Evolutionary conservation across 228 moss, liverwort and hornwort genomes (phyloP), one percentile per base, ranked within the genome.

Genomic region (Sphagnum magellanicum): DNA sequence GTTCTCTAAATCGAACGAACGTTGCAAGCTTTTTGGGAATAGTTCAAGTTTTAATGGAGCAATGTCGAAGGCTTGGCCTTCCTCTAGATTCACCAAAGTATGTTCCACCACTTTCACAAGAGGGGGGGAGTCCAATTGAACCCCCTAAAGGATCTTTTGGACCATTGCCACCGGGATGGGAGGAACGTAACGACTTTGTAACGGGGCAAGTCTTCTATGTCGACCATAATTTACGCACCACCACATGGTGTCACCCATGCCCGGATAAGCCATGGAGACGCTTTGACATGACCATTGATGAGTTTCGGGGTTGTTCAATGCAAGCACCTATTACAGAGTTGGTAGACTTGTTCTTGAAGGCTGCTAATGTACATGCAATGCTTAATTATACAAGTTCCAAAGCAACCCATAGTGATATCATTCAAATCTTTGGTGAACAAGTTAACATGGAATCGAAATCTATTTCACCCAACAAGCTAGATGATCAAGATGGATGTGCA

Each of bases 341-440:
- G 82, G 97, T 90, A 53, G 91, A 93, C 13, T 81, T 97, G 55
- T 97, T 91, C 73, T 50, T 93, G 53, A 80, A 88, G 60, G 91
- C 93, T 67, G 97, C 93, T 76, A 91, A 97, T 74, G 91, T 93
- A 81, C 97, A 97, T 72, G 97, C 97, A 68, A 97, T 81, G 84
- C 88, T 97, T n/a, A n/a, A n/a, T 47, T 97, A 97, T 72, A 97
- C 97, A 69, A 93, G 97, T 71, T 98, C 97, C 48, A 93, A 79
- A 75, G 97, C 97, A 68, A 98, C 93, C 93, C 97, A 98, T 71
- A 98, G 97, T 74, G 93, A 98, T 77, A 83, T 98, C 55, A 98
- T 93, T 70, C 86, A 98, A 75, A 98, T 98, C 50, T 98, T 98
- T 67, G 90, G 88, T 65, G 97, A 91, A 49, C 93, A 98, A 75